phyloP scores from a whole-genome alignment of 2,329 filamentous ascomycete genomes.

The Alternaria brassicae region DNA sequence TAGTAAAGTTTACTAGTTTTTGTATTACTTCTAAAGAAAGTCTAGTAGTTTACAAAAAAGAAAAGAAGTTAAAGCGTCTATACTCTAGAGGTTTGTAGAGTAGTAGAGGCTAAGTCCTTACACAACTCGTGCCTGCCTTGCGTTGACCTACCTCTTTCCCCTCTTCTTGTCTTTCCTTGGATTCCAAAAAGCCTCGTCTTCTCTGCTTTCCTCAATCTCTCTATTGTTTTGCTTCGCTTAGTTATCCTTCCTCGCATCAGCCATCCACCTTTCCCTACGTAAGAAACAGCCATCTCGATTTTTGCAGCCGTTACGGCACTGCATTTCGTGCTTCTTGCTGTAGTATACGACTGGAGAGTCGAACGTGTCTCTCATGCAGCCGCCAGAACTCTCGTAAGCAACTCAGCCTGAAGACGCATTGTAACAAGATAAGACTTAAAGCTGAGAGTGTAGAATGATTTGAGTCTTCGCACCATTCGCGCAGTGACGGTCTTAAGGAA shows the following conservation, averaged over 20 bases:
- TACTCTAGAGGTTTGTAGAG: too few species aligned
- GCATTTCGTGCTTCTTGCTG: constrained; percentile 4
- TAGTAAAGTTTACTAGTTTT: too few species aligned
- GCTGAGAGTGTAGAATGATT: fast-evolving
- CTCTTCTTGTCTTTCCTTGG: not conserved
- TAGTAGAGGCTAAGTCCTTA: constrained; percentile 4
- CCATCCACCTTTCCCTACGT: not conserved
- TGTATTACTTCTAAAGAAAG: too few species aligned
- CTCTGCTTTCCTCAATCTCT: not conserved
- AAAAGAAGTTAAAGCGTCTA: too few species aligned
- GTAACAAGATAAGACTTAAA: not conserved
- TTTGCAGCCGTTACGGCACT: not conserved
- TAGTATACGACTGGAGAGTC: not conserved
- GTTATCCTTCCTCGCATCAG: not conserved
- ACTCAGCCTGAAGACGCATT: not conserved
- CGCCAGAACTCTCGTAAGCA: not conserved
- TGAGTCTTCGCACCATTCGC: not conserved
- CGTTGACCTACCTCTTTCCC: not conserved
- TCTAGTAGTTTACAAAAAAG: too few species aligned
- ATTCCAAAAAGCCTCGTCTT: not conserved
- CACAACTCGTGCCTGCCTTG: too few species aligned
- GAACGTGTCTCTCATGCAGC: not conserved
- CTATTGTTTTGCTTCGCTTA: not conserved
- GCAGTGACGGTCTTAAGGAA: not conserved
- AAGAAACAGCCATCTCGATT: not conserved